Percentiles rank a stretch among this genome's conserved stretches.
These are phyloP conservation scores for Didymella pomorum DNA, from an alignment of 2,329 filamentous ascomycete species.

Conservation along the genomic window DNA sequence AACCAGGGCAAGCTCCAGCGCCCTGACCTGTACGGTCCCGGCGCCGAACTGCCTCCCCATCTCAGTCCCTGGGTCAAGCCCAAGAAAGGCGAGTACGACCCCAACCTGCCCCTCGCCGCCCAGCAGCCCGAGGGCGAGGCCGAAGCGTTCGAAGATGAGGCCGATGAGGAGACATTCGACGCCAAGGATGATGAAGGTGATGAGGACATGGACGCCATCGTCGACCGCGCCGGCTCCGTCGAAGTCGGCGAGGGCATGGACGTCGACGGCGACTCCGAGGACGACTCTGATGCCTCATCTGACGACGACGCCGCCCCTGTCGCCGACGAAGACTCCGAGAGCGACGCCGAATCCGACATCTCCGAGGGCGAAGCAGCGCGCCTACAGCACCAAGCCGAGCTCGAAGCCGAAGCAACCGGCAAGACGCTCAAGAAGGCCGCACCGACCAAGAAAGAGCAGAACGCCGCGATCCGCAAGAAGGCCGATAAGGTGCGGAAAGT, in stretches of 20 bases:
- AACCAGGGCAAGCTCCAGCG: conserved; percentile 90
- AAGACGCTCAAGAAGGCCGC: conserved; percentile 53
- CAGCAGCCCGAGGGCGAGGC: conserved; percentile 90
- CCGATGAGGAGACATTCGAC: conserved; percentile 52
- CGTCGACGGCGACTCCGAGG: conserved; percentile 55
- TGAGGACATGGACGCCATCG: conserved; percentile 41
- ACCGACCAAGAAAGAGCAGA: conserved; percentile 63
- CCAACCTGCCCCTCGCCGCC: conserved; percentile 81
- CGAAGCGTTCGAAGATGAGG: conserved; percentile 70
- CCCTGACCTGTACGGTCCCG: conserved; percentile 87
- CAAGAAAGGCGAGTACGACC: conserved; percentile 88
- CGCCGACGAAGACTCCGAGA: conserved; percentile 57
- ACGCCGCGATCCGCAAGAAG: conserved; percentile 73
- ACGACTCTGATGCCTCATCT: conserved; percentile 56
- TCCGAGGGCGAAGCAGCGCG: conserved; percentile 67
- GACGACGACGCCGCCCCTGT: conserved; percentile 41
- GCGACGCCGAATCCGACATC: conserved; percentile 59
- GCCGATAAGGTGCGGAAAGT: conserved; percentile 66
- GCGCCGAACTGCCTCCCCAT: conserved; percentile 89
- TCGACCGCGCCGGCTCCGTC: conserved; percentile 52
- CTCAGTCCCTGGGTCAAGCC: conserved; percentile 94
- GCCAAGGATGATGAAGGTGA: conserved; percentile 52
- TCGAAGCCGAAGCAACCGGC: conserved; percentile 90
- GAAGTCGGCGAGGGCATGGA: conserved; percentile 62
- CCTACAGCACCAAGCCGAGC: conserved; percentile 81